These are phyloP conservation scores for Ophiosphaerella korrae DNA, from an alignment of 2,329 filamentous ascomycete genomes.

Conservation along the genomic window DNA sequence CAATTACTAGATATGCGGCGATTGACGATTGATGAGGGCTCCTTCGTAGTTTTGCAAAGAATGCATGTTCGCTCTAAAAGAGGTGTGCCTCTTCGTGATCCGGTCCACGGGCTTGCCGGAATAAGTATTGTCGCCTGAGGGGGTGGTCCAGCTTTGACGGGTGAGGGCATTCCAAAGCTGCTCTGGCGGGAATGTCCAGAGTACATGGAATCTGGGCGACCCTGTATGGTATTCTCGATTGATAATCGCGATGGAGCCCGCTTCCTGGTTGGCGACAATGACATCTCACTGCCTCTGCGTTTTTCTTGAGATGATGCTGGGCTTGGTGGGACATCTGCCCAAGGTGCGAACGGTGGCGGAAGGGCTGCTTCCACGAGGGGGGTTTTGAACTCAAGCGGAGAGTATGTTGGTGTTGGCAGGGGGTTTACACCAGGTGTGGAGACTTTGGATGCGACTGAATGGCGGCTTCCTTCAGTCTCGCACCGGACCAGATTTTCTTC, in stretches of 20 bases:
- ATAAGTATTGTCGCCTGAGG: background rate
- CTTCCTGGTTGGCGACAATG: conserved; percentile 14
- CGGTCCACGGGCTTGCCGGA: conserved; percentile 10
- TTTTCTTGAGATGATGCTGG: conserved; percentile 20
- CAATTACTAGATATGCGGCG: conserved; percentile 31
- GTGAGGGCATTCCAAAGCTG: conserved; percentile 19
- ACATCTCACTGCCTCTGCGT: conserved; percentile 17
- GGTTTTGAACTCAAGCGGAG: conserved; percentile 20
- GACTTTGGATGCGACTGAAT: conserved; percentile 5
- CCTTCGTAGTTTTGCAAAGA: conserved; percentile 32
- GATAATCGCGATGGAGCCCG: conserved; percentile 9
- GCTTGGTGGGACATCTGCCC: conserved; percentile 26
- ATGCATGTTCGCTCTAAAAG: conserved; percentile 29
- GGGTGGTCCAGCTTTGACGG: conserved; percentile 16
- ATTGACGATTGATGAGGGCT: conserved; percentile 24
- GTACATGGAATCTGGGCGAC: conserved; percentile 22
- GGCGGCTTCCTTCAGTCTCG: conserved; percentile 11
- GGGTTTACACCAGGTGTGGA: conserved; percentile 17
- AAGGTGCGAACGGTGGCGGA: conserved; percentile 30
- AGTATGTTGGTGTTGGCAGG: conserved; percentile 30
- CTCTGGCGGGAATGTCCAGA: conserved; percentile 12
- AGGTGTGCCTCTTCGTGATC: conserved; percentile 23
- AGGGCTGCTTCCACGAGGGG: conserved; percentile 16
- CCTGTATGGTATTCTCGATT: conserved; percentile 11
- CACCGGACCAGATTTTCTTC: conserved; percentile 17